Percentiles rank a stretch among this genome's conserved stretches.
Conservation (phyloP, 1,284 basidiomycete genomes). For the Fomitopsis betulina region DNA sequence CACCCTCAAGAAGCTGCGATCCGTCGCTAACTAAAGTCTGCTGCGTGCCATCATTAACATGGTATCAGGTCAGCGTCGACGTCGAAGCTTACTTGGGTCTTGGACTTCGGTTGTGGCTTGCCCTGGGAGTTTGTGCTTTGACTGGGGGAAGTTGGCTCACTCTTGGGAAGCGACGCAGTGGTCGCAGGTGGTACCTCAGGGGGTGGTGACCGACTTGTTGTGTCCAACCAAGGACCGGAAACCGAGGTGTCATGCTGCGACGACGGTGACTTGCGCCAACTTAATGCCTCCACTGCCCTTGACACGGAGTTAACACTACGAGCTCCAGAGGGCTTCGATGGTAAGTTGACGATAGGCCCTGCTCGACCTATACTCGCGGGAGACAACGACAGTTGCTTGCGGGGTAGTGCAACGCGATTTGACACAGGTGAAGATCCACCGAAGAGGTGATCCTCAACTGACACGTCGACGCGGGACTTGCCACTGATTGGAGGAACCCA, state of each 20-base stretch:
- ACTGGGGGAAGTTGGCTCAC: slow-evolving; percentile 26
- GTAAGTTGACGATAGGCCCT: slow-evolving; percentile 37
- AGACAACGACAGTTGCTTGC: slow-evolving; percentile 12
- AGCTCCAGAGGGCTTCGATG: slow-evolving; percentile 24
- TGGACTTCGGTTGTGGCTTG: slow-evolving; percentile 40
- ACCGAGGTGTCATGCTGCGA: slow-evolving; percentile 9
- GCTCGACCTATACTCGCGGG: neutral
- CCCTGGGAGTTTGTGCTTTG: slow-evolving; percentile 12
- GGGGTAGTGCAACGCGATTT: slow-evolving; percentile 55
- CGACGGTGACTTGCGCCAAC: slow-evolving; percentile 46
- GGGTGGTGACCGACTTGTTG: slow-evolving; percentile 58
- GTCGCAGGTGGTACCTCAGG: slow-evolving; percentile 33
- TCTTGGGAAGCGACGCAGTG: slow-evolving; percentile 19
- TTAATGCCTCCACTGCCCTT: slow-evolving; percentile 37
- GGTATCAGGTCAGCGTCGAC: slow-evolving; percentile 67
- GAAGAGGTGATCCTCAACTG: slow-evolving; percentile 71
- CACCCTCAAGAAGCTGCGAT: slow-evolving; percentile 3
- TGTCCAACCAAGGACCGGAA: slow-evolving; percentile 31
- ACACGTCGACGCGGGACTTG: slow-evolving; percentile 57
- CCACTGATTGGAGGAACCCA: slow-evolving; percentile 74
- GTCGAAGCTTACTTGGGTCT: slow-evolving; percentile 61
- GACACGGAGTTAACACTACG: slow-evolving; percentile 31
- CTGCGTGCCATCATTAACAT: slow-evolving; percentile 40
- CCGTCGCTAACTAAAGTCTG: slow-evolving; percentile 45
- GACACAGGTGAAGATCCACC: slow-evolving; percentile 35